Conservation (phyloP, 176 grass and related monocot genomes). For the Themeda triandra region DNA sequence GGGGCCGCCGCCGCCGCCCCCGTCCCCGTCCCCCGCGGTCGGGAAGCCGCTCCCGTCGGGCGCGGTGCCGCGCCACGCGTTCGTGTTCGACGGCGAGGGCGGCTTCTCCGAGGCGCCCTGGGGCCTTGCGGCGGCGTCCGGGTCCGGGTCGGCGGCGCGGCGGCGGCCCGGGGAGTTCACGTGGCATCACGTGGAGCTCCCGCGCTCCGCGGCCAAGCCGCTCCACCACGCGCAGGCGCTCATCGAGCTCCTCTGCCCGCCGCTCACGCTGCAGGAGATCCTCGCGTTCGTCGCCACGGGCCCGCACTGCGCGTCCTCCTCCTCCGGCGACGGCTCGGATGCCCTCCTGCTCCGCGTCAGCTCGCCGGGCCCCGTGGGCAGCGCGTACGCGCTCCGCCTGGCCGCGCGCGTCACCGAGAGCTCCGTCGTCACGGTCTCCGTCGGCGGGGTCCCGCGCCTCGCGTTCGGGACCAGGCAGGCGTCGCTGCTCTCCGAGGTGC, state of each 20-base stretch:
- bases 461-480: constrained; percentile 59
- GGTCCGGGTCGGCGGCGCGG: neutral
- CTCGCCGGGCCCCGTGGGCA: constrained; percentile 61
- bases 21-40: constrained; percentile 9
- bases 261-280: constrained; percentile 91
- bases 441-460: constrained; percentile 72
- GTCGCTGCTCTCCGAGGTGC: constrained; percentile 85
- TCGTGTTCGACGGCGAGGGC: constrained; percentile 62
- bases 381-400: constrained; percentile 72
- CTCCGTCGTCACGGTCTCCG: constrained; percentile 77
- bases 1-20: neutral
- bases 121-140: neutral
- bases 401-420: constrained; percentile 67
- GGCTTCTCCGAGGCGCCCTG: constrained; percentile 34
- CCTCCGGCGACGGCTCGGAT: constrained; percentile 6
- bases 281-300: constrained; percentile 72
- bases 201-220: constrained; percentile 40
- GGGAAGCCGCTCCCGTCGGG: constrained; percentile 41
- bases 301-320: constrained; percentile 64
- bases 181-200: constrained; percentile 90
- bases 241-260: constrained; percentile 79
- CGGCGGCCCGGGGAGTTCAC: constrained; percentile 34
- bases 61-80: constrained; percentile 54
- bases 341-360: constrained; percentile 75
- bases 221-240: constrained; percentile 74